A percentile compares a stretch with the other conserved stretches of the same genome.
phyloP scores from a whole-genome alignment of 2,329 filamentous ascomycete species.

The Pyricularia grisea region DNA sequence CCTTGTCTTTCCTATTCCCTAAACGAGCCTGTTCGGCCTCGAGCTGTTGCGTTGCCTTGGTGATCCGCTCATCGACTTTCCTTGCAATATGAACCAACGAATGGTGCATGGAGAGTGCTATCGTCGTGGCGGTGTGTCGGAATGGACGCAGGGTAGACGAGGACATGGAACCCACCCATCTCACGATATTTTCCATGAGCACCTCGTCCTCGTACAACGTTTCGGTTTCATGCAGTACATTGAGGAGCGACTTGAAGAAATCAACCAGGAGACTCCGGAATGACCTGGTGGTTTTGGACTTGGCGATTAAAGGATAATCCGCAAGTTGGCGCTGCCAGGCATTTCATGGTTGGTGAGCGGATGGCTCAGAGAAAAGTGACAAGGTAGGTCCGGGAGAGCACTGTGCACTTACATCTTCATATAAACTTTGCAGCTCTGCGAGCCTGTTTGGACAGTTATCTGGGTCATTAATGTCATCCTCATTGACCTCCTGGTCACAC shows the following conservation, averaged over 20 bases:
- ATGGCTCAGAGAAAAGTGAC: neutral
- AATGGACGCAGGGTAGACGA: constrained; percentile 82
- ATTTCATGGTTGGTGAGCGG: neutral
- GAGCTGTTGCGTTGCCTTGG: constrained; percentile 68
- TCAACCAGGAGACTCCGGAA: constrained; percentile 70
- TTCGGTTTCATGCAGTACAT: constrained; percentile 72
- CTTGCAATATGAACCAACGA: constrained; percentile 49
- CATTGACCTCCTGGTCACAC: constrained; percentile 68
- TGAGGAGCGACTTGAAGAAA: constrained; percentile 72
- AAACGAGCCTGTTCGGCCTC: constrained; percentile 66
- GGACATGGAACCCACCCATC: constrained; percentile 88
- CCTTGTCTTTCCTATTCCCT: constrained; percentile 40
- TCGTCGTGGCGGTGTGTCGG: constrained; percentile 84
- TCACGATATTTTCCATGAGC: constrained; percentile 78
- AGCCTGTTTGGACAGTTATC: constrained; percentile 76
- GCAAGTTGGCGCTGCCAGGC: constrained; percentile 59
- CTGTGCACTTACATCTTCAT: constrained; percentile 57
- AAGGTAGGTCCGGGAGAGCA: neutral
- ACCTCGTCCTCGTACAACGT: constrained; percentile 67
- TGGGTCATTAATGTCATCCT: constrained; percentile 78
- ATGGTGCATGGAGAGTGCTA: constrained; percentile 70
- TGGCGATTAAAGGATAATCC: constrained; percentile 87
- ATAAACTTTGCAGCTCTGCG: constrained; percentile 78
- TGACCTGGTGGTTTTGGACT: constrained; percentile 62
- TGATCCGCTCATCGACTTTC: constrained; percentile 46